Percentiles rank a stretch among this genome's conserved stretches.
These are phyloP conservation scores for Pseudogymnoascus sp. DNA, from an alignment of 2,329 filamentous ascomycete species.

Conservation along the genomic window DNA sequence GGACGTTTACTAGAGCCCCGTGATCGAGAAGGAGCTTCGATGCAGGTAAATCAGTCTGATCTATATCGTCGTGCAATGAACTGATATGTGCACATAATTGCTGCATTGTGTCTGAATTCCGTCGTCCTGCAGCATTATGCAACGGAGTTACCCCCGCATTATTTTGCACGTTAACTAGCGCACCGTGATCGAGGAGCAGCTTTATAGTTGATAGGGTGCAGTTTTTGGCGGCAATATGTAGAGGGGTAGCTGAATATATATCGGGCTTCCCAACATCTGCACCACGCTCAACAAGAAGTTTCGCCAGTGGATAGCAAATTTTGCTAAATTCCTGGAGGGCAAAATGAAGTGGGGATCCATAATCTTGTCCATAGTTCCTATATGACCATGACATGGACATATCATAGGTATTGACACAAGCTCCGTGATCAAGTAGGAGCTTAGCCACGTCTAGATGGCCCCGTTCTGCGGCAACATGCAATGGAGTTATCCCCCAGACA, in stretches of 20 bases:
- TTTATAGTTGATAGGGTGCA: background rate
- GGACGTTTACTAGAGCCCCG: too few relatives aligned
- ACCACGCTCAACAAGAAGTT: background rate
- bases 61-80: too few relatives aligned
- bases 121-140: background rate
- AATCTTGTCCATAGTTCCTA: background rate
- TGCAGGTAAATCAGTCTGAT: too few relatives aligned
- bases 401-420: background rate
- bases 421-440: background rate
- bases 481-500: background rate
- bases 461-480: background rate
- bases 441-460: background rate
- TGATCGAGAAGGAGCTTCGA: too few relatives aligned
- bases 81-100: too few relatives aligned
- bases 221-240: background rate
- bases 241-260: background rate
- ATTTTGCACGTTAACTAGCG: background rate
- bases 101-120: too few relatives aligned
- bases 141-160: background rate
- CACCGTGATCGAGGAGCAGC: background rate
- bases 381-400: too few relatives aligned
- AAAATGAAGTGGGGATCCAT: background rate
- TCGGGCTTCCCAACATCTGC: too few relatives aligned
- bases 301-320: too few relatives aligned
- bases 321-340: too few relatives aligned